Base-by-base conservation (phyloP, 192 early-diverging fungal genomes). In the Anaeromyces robustus region DNA sequence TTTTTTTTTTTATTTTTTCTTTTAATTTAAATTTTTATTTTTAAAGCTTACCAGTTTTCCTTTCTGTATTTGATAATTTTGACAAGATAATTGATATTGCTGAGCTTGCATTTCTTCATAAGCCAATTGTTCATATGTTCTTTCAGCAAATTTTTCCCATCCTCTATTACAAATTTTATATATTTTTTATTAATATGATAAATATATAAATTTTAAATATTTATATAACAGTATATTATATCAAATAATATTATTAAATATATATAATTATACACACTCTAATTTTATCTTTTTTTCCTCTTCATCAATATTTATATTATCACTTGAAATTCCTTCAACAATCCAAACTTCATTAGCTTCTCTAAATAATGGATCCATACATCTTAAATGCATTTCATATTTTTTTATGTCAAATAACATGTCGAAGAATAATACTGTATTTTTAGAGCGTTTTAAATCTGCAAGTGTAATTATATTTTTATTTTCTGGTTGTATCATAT, bases 91-190 rank as follows among this genome's bases (percentile, higher is more conserved):
- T 11, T 68, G 52, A 68, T 68, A 68, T 68, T 68, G 52, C 28
- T 68, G 52, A 26, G 52, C 52, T 68, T 68, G 52, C 52, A 68
- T 77, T 80, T 90, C 89, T 79, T 90, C 89, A 77, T 81, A 81
- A 13, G 89, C 89, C 16, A 90, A 84, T 29, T 86, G 81, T 34
- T 88, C 86, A 80, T 91, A 91, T 12, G 88, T 81, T 22, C 87
- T 81, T 77, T 89, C 89, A 12, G 88, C 89, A 83, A 89, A 91
- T 83, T 91, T 91, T 77, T 91, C 89, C 87, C 89, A 91, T 7
- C 90, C 90, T 32, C 89, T 90, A n/a, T 9, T n/a, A 14, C 7
- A 39, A 14, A 14, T 12, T 14, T 39, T 39, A 39, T 14, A 52
- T 52, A 22, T 13, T 13, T 22, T 52, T 52, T 52, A 4, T 52